Conservation (phyloP, 148 eudicot genomes). For the Chenopodium album region DNA sequence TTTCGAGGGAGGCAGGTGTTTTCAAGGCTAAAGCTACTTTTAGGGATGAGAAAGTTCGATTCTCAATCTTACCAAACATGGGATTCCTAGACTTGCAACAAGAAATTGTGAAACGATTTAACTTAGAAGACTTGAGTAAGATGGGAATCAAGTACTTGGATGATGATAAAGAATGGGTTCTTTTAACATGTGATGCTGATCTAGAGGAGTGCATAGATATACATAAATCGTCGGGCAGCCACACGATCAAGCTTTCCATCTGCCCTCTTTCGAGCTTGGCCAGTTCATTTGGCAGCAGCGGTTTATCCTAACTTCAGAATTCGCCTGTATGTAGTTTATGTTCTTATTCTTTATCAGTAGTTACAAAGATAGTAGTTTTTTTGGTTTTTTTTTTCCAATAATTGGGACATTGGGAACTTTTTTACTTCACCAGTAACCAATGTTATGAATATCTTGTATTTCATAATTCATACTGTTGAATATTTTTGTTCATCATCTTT, state of each 20-base stretch:
- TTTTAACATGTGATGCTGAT: conserved; percentile 80
- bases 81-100: conserved; percentile 49
- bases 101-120: conserved; percentile 60
- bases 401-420: neutral
- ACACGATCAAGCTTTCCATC: conserved; percentile 53
- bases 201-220: conserved; percentile 73
- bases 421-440: conserved; percentile 12
- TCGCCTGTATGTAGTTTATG: conserved; percentile 27
- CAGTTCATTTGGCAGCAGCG: conserved; percentile 48
- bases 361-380: conserved; percentile 12
- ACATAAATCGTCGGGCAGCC: conserved; percentile 49
- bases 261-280: conserved; percentile 38
- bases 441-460: conserved; percentile 19
- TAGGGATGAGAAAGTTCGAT: conserved; percentile 69
- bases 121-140: conserved; percentile 38
- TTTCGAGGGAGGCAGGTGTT: conserved; percentile 28
- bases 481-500: conserved; percentile 12
- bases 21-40: conserved; percentile 62
- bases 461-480: conserved; percentile 1
- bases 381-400: neutral
- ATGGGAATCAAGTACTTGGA: conserved; percentile 69
- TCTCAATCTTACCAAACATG: conserved; percentile 54
- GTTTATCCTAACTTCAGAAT: conserved; percentile 31
- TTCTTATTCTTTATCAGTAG: conserved; percentile 25
- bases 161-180: conserved; percentile 88